Evolutionary conservation across 2,329 filamentous ascomycete genomes (phyloP), one percentile per base, ranked within the genome.

Genomic region (Aspergillus ibericus): DNA sequence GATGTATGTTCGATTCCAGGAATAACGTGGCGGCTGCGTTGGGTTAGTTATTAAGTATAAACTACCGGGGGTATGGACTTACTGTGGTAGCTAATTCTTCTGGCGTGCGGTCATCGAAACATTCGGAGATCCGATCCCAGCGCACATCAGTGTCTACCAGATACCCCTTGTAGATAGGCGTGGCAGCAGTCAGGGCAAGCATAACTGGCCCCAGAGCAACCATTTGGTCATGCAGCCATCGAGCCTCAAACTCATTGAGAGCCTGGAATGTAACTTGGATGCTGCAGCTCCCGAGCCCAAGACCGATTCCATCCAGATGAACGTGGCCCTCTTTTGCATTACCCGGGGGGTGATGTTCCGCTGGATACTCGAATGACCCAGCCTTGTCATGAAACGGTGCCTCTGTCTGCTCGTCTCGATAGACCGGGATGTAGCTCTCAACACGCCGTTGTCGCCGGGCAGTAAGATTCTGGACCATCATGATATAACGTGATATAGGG

Each of bases 1-100:
- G 64, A 96, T 96, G 75, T 96, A 96, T 5, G 92, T 96, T 4
- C 58, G 50, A 18, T 53, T 53, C 50, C 50, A 53, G 36, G 50
- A 53, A 42, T 53, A 53, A 6, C 50, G 50, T 18, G 50, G 50
- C 9, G 50, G 35, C 50, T 53, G 35, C 15, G 20, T 27, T 16
- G n/a, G 12, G 18, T 53, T 13, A 42, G 22, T 42, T 8, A 29
- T 29, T 15, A 32, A 32, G 12, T 3, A 25, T 13, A 18, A 10
- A 53, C 25, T 18, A 18, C 16, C 7, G 15, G 44, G n/a, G 3
- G 22, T 2, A 8, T 18, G 18, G 7, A 29, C 47, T 18, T 32
- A 53, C 50, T 6, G 22, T 53, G n/a, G 50, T 53, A 35, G 50
- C 22, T 29, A 53, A 35, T 15, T 53, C 50, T 16, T 53, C 50